These are phyloP conservation scores for Wickerhamiella vanderwaltii DNA, from an alignment of 805 yeast species.

Conservation along the genomic window DNA sequence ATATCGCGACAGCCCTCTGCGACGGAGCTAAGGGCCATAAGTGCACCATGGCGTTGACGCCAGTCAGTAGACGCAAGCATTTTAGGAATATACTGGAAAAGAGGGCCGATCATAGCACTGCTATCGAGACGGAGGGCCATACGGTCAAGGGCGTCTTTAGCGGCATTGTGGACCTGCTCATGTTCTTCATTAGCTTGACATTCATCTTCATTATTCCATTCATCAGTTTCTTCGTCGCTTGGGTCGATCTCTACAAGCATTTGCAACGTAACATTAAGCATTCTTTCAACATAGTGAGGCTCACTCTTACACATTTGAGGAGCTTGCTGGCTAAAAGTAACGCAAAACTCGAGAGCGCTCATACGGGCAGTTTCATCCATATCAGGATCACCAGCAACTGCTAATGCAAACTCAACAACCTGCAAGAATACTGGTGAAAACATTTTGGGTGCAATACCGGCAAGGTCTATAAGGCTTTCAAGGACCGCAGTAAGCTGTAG, in stretches of 20 bases:
- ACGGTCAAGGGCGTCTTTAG: constrained; percentile 89
- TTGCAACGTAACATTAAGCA: constrained; percentile 61
- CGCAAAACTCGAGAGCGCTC: constrained; percentile 76
- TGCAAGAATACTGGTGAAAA: constrained; percentile 83
- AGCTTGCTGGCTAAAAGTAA: constrained; percentile 84
- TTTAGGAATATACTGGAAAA: constrained; percentile 74
- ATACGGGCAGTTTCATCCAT: constrained; percentile 69
- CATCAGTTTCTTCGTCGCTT: constrained; percentile 77
- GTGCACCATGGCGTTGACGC: constrained; percentile 94
- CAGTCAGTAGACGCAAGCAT: constrained; percentile 69
- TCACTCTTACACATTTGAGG: constrained; percentile 90
- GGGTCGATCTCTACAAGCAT: constrained; percentile 88
- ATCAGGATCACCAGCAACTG: constrained; percentile 69
- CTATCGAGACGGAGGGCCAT: constrained; percentile 77
- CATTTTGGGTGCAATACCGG: constrained; percentile 87
- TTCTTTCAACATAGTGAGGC: constrained; percentile 52
- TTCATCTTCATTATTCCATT: constrained; percentile 76
- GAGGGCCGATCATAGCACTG: constrained; percentile 66
- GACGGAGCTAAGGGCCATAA: constrained; percentile 92
- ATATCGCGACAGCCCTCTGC: constrained; percentile 96
- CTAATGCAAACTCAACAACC: constrained; percentile 75
- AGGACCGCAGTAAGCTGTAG: constrained; percentile 75
- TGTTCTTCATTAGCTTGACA: constrained; percentile 67
- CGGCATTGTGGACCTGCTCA: constrained; percentile 80
- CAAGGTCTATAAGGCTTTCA: constrained; percentile 79